Evolutionary conservation across 2,329 filamentous ascomycete genomes (phyloP).

Genomic region (Sarocladium oryzae): DNA sequence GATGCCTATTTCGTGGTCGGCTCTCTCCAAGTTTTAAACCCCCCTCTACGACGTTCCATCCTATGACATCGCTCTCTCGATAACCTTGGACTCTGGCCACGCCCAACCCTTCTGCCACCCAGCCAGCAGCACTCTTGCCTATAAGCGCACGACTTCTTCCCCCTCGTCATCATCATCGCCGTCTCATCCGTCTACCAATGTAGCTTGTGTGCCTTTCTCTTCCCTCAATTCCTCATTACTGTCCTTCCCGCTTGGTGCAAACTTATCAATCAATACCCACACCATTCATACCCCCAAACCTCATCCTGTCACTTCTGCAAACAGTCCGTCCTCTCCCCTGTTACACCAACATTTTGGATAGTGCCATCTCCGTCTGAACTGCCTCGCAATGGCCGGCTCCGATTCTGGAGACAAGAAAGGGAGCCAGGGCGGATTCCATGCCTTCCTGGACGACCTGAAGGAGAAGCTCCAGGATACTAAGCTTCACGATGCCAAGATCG

Average conservation of each 20-base stretch:
- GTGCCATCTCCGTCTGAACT: background rate
- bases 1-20: constrained; percentile 1
- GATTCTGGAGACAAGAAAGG: constrained; percentile 15
- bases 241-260: constrained; percentile 7
- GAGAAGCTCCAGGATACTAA: constrained; percentile 49
- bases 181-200: background rate
- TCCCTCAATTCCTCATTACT: background rate
- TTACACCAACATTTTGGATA: background rate
- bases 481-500: constrained; percentile 51
- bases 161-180: background rate
- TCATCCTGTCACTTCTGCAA: constrained; percentile 8
- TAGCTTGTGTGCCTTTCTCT: background rate
- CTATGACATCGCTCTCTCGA: constrained; percentile 3
- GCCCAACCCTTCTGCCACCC: background rate
- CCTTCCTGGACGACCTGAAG: constrained; percentile 40
- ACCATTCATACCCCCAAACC: constrained; percentile 4
- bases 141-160: background rate
- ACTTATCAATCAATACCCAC: background rate
- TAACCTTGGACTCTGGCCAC: background rate
- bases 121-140: background rate
- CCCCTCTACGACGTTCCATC: background rate
- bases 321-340: background rate
- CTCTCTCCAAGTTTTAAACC: background rate
- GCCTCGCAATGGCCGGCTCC: constrained; percentile 20
- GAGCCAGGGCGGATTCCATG: constrained; percentile 21